These are phyloP conservation scores for Geotrichum siamense DNA, from an alignment of 1,139 yeast genomes.

Conservation along the genomic window DNA sequence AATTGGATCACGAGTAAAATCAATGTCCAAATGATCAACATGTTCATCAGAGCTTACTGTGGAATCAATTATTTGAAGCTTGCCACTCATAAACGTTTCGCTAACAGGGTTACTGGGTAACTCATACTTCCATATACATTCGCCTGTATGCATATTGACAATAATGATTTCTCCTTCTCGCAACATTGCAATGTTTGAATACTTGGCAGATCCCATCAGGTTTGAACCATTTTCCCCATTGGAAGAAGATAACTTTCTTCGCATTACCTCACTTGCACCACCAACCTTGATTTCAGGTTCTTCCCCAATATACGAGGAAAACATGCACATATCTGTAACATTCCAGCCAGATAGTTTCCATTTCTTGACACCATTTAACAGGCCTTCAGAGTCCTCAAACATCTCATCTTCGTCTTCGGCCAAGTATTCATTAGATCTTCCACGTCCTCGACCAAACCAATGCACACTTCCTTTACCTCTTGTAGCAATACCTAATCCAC, in stretches of 20 bases:
- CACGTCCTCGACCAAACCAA: conserved; percentile 41
- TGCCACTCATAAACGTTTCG: conserved; percentile 12
- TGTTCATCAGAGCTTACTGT: not conserved
- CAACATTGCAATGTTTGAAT: conserved; percentile 18
- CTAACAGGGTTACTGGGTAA: conserved; percentile 35
- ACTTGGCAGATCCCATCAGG: not conserved
- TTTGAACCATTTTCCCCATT: not conserved
- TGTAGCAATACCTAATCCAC: conserved; percentile 51
- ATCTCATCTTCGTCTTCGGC: conserved; percentile 25
- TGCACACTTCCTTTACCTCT: conserved; percentile 55
- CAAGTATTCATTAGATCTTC: conserved; percentile 10
- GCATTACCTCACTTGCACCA: conserved; percentile 2
- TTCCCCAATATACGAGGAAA: conserved; percentile 15
- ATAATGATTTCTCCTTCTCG: conserved; percentile 38
- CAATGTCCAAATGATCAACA: not conserved
- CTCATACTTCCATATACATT: conserved; percentile 41
- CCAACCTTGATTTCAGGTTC: conserved; percentile 11
- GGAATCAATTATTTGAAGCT: not conserved
- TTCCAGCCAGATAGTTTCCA: conserved; percentile 31
- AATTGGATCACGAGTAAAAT: not conserved
- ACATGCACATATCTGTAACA: conserved; percentile 21
- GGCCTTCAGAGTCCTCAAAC: conserved; percentile 22
- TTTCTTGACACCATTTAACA: conserved; percentile 24
- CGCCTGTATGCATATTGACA: conserved; percentile 43
- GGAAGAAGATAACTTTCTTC: conserved; percentile 2